Evolutionary conservation across 768 basidiomycete genomes (phyloP).

Genomic region (Amanita rubescens): DNA sequence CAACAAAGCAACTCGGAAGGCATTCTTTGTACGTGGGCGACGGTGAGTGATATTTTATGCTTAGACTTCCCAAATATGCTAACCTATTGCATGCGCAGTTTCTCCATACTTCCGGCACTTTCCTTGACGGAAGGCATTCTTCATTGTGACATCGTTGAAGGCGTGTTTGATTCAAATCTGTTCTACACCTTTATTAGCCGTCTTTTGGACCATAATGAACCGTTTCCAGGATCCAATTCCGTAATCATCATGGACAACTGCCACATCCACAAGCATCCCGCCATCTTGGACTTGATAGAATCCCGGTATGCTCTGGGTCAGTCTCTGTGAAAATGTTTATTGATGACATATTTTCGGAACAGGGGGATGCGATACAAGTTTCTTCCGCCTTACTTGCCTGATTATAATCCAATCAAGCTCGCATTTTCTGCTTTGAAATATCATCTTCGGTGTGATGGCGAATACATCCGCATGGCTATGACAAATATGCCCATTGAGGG

Average conservation of each 20-base stretch:
- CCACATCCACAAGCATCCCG: neutral
- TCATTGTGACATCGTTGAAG: neutral
- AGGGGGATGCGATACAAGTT: slow-evolving; percentile 6
- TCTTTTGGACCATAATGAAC: neutral
- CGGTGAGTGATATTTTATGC: neutral
- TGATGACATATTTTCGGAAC: neutral
- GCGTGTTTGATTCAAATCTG: neutral
- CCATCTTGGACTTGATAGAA: neutral
- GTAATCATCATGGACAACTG: slow-evolving; percentile 2
- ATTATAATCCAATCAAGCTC: slow-evolving; percentile 10
- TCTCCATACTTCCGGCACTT: slow-evolving; percentile 1
- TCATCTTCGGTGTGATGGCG: neutral
- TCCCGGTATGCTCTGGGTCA: neutral
- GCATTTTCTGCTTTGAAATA: slow-evolving; percentile 8
- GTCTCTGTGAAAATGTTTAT: neutral
- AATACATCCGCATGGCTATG: neutral
- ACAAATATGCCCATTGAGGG: neutral
- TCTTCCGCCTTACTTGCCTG: slow-evolving; percentile 8
- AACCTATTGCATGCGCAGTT: neutral
- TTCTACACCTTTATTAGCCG: neutral
- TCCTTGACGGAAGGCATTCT: slow-evolving; percentile 1
- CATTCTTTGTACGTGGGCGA: slow-evolving; percentile 1
- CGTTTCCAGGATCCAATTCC: neutral
- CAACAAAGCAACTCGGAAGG: neutral
- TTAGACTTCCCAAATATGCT: neutral